Conservation (phyloP, 2,329 filamentous ascomycete species). For the Sporothrix brasiliensis region DNA sequence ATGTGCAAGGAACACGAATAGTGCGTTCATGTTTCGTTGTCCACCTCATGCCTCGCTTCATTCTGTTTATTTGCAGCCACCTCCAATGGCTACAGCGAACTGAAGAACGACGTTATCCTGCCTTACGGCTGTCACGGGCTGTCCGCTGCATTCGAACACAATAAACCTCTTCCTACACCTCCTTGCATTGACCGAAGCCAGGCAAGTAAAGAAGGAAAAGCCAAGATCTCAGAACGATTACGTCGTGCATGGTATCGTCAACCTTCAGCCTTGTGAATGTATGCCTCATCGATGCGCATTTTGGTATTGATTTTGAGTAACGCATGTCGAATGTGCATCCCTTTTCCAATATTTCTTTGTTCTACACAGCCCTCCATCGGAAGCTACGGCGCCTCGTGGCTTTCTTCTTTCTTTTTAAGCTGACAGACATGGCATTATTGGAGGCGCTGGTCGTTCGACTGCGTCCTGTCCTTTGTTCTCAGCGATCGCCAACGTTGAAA, state of each 20-base stretch:
- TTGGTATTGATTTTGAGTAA: not conserved
- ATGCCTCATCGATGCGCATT: not conserved
- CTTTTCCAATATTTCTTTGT: not conserved
- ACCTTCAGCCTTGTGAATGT: not conserved
- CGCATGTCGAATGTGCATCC: not conserved
- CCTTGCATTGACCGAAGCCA: not conserved
- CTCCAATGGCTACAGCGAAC: not conserved
- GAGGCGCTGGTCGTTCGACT: not conserved
- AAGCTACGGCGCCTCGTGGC: too few species aligned
- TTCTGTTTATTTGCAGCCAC: not conserved
- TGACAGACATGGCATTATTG: too few species aligned
- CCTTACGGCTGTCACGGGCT: not conserved
- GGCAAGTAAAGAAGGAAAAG: not conserved
- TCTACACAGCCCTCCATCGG: too few species aligned
- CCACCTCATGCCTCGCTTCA: constrained; percentile 1
- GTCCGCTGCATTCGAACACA: too few species aligned
- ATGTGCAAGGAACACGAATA: too few species aligned
- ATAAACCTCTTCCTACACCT: too few species aligned
- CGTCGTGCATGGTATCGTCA: not conserved
- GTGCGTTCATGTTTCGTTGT: not conserved
- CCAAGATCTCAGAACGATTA: not conserved
- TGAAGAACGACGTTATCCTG: not conserved
- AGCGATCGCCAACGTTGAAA: not conserved
- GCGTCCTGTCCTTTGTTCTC: constrained; percentile 14
- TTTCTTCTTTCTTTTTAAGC: not conserved